Percentiles rank a stretch among this genome's conserved stretches.
Evolutionary conservation across 345 rosid genomes (phyloP).

Genomic region (Citrus trifoliata): DNA sequence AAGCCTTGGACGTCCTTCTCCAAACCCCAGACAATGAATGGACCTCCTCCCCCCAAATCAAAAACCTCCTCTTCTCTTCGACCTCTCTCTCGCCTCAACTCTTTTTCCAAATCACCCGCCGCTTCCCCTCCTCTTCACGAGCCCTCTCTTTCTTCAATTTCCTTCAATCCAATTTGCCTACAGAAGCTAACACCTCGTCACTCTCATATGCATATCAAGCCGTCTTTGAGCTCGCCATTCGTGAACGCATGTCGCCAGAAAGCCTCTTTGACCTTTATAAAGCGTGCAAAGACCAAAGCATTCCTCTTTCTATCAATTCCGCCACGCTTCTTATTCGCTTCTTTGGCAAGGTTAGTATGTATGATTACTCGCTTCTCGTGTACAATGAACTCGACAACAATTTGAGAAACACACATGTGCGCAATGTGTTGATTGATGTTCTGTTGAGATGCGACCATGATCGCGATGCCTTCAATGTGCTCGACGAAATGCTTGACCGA

Average conservation of each 20-base stretch:
- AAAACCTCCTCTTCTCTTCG: slow-evolving; percentile 40
- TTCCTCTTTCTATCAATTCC: slow-evolving; percentile 45
- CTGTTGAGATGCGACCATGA: slow-evolving; percentile 34
- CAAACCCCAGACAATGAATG: slow-evolving; percentile 52
- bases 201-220: slow-evolving; percentile 59
- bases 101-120: slow-evolving; percentile 47
- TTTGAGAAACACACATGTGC: slow-evolving; percentile 36
- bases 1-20: slow-evolving; percentile 40
- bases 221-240: slow-evolving; percentile 45
- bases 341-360: slow-evolving; percentile 49
- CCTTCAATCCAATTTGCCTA: slow-evolving; percentile 34
- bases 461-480: slow-evolving; percentile 62
- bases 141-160: slow-evolving; percentile 59
- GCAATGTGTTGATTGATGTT: slow-evolving; percentile 37
- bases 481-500: slow-evolving; percentile 76
- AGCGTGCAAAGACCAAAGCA: slow-evolving; percentile 40
- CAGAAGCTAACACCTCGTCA: slow-evolving; percentile 16
- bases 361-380: slow-evolving; percentile 38
- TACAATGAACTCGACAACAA: slow-evolving; percentile 37
- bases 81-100: slow-evolving; percentile 30
- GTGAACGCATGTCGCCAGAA: slow-evolving; percentile 34
- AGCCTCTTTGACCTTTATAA: slow-evolving; percentile 44
- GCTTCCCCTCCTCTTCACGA: slow-evolving; percentile 42
- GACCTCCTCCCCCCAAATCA: slow-evolving; percentile 39
- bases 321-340: slow-evolving; percentile 44